These are phyloP conservation scores for Tubosaeta sp. DNA, from an alignment of 768 basidiomycete genomes.

Conservation along the genomic window DNA sequence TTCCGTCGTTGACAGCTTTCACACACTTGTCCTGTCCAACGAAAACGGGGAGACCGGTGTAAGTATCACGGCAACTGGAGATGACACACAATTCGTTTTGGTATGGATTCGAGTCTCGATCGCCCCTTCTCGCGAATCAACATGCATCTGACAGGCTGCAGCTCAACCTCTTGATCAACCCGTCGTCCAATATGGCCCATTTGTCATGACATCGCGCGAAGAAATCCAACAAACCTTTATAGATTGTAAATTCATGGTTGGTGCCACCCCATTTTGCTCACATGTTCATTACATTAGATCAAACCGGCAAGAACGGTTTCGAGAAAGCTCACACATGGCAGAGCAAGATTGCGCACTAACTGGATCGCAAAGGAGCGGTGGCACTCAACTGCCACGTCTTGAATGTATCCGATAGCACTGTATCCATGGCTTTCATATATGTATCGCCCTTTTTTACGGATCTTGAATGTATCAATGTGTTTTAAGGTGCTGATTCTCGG, in stretches of 20 bases:
- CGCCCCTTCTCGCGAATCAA: conserved; percentile 1
- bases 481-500: conserved; percentile 17
- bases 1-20: conserved; percentile 50
- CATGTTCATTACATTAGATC: conserved; percentile 43
- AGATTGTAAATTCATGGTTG: conserved; percentile 57
- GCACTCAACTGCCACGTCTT: background rate
- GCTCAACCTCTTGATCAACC: conserved; percentile 88
- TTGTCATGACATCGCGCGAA: conserved; percentile 77
- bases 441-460: background rate
- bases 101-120: conserved; percentile 35
- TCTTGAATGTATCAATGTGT: background rate
- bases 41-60: conserved; percentile 62
- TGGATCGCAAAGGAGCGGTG: background rate
- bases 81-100: conserved; percentile 71
- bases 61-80: conserved; percentile 50
- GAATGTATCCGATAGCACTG: background rate
- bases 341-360: conserved; percentile 61
- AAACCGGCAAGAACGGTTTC: conserved; percentile 78
- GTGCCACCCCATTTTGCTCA: background rate
- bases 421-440: background rate
- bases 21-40: conserved; percentile 82
- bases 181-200: conserved; percentile 84
- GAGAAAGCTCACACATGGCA: conserved; percentile 87
- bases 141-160: conserved; percentile 47
- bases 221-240: conserved; percentile 79